A percentile compares a stretch with the other conserved stretches of the same genome.
Conservation (phyloP, 2,329 filamentous ascomycete genomes). For the Fusarium drepaniforme region DNA sequence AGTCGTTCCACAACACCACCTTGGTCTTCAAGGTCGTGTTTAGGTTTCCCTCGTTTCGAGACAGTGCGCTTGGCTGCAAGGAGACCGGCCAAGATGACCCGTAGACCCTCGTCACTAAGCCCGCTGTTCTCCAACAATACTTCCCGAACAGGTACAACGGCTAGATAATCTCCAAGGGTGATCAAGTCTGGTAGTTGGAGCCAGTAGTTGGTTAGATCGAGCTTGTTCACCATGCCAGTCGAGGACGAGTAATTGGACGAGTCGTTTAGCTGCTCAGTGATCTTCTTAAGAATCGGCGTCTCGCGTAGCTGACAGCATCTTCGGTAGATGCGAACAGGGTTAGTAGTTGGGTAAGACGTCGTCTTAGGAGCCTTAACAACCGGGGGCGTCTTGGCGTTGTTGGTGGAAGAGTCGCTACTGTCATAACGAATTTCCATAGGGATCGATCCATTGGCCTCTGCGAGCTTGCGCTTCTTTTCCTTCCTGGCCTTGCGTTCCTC, state of each 20-base stretch:
- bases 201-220: constrained; percentile 88
- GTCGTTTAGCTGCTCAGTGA: constrained; percentile 87
- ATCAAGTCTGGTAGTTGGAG: constrained; percentile 86
- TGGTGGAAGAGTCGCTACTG: constrained; percentile 69
- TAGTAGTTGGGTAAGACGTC: constrained; percentile 77
- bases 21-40: constrained; percentile 58
- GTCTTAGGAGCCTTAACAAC: constrained; percentile 42
- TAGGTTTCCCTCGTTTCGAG: constrained; percentile 62
- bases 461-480: constrained; percentile 86
- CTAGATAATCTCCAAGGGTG: constrained; percentile 93
- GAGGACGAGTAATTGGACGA: constrained; percentile 73
- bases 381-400: constrained; percentile 36
- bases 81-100: constrained; percentile 88
- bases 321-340: constrained; percentile 92
- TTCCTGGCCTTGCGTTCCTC: constrained; percentile 93
- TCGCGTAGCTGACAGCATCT: constrained; percentile 95
- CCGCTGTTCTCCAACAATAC: constrained; percentile 89
- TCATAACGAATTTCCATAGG: constrained; percentile 86
- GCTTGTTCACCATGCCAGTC: constrained; percentile 81
- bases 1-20: constrained; percentile 88
- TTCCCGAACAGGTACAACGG: constrained; percentile 90
- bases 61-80: constrained; percentile 81
- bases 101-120: constrained; percentile 86
- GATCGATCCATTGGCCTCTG: constrained; percentile 87
- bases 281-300: constrained; percentile 90